Conservation (phyloP, 345 rosid genomes). For the Microthlaspi erraticum region DNA sequence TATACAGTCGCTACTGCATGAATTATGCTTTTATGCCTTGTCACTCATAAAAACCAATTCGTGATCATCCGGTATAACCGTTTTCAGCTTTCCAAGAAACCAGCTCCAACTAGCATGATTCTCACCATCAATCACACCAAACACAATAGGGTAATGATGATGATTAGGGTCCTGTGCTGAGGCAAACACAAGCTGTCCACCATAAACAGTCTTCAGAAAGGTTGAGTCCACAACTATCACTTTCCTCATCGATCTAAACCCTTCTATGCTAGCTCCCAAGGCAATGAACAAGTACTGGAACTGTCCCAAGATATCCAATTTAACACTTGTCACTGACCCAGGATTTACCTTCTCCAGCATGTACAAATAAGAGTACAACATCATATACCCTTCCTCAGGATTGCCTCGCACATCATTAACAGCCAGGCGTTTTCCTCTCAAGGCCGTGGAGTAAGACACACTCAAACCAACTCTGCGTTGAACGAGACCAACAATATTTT, state of each 20-base stretch:
- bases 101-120: neutral
- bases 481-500: neutral
- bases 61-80: neutral
- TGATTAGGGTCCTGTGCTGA: neutral
- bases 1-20: neutral
- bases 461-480: no score
- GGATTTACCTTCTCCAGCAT: constrained; percentile 1
- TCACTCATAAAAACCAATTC: neutral
- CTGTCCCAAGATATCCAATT: neutral
- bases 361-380: neutral
- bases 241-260: constrained; percentile 7
- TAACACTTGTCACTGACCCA: neutral
- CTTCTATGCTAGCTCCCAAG: neutral
- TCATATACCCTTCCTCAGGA: neutral
- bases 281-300: constrained; percentile 8
- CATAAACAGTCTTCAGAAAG: neutral
- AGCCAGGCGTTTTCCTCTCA: neutral
- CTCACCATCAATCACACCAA: neutral
- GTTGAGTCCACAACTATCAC: constrained; percentile 11
- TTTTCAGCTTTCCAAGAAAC: neutral
- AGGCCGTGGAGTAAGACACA: neutral
- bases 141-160: neutral
- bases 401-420: neutral
- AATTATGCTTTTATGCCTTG: neutral
- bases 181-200: neutral